Conservation (phyloP, 768 basidiomycete genomes). For the Baorangia bicolor region DNA sequence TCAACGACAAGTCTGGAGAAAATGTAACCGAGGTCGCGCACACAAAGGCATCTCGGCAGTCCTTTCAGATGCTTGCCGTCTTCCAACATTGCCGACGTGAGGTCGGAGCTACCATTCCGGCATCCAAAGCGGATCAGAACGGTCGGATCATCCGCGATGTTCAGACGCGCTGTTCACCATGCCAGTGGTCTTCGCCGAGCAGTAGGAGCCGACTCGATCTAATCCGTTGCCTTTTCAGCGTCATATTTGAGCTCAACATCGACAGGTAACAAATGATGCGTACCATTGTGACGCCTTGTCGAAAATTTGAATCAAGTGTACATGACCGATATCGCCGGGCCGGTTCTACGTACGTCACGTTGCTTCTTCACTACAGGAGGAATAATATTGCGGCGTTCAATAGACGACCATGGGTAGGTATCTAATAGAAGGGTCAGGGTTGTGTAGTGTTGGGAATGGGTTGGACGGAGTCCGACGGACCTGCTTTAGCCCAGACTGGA, state of each 20-base stretch:
- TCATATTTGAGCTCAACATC: constrained; percentile 1
- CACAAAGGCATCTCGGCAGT: constrained; percentile 64
- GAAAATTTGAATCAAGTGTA: constrained; percentile 78
- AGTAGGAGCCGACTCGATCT: constrained; percentile 52
- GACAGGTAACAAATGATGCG: constrained; percentile 11
- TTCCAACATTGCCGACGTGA: constrained; percentile 64
- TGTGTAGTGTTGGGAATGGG: too few species aligned
- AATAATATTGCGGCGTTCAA: constrained; percentile 46
- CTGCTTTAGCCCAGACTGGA: constrained; percentile 84
- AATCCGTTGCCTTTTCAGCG: constrained; percentile 58
- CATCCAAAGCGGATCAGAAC: constrained; percentile 52
- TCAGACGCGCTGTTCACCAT: constrained; percentile 46
- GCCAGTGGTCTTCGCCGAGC: constrained; percentile 69
- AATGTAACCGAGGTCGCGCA: constrained; percentile 33
- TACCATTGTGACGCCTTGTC: constrained; percentile 68
- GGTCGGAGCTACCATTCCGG: constrained; percentile 52
- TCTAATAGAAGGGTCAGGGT: constrained; percentile 39
- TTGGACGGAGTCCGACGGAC: constrained; percentile 40
- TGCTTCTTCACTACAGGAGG: constrained; percentile 40
- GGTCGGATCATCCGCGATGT: background rate
- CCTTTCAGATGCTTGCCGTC: constrained; percentile 44
- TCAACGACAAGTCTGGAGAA: background rate
- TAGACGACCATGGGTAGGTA: constrained; percentile 78
- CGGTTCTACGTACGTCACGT: constrained; percentile 33
- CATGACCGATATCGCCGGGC: constrained; percentile 40